These are phyloP conservation scores for Mortierella sp. DNA, from an alignment of 371 early-diverging fungal genomes.

Conservation along the genomic window DNA sequence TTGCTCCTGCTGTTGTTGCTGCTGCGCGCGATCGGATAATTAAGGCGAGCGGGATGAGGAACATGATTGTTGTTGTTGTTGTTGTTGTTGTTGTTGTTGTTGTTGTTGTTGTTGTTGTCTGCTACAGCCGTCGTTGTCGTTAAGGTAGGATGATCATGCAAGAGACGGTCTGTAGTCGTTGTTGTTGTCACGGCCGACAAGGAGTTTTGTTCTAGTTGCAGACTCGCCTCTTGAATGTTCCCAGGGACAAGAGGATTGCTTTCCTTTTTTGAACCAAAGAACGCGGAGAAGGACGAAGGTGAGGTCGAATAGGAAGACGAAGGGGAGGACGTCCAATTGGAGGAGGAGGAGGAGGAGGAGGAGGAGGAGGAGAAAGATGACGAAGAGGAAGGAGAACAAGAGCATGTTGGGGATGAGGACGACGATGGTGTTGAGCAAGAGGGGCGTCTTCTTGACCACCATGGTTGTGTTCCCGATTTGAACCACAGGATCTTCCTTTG, in stretches of 20 bases:
- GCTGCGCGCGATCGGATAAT: slow-evolving; percentile 4
- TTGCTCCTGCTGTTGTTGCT: neutral
- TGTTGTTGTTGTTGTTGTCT: neutral
- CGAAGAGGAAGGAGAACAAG: neutral
- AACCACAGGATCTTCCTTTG: neutral
- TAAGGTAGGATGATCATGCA: neutral
- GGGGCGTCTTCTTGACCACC: slow-evolving; percentile 19
- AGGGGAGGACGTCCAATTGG: neutral
- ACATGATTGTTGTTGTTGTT: slow-evolving; percentile 5
- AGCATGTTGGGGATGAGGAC: neutral
- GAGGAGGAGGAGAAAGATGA: neutral
- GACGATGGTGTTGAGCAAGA: neutral
- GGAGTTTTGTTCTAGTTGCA: neutral
- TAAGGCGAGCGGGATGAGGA: neutral
- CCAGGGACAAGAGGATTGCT: slow-evolving; percentile 29
- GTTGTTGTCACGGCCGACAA: neutral
- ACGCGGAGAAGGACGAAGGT: neutral
- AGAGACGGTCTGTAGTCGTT: neutral
- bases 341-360: neutral
- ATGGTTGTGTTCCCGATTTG: slow-evolving; percentile 20
- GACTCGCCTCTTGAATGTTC: slow-evolving; percentile 13
- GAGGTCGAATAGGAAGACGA: neutral
- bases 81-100: neutral
- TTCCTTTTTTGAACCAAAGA: slow-evolving; percentile 38
- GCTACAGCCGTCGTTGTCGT: neutral